phyloP scores from a whole-genome alignment of 257 asterid genomes.

The Eucommia ulmoides region DNA sequence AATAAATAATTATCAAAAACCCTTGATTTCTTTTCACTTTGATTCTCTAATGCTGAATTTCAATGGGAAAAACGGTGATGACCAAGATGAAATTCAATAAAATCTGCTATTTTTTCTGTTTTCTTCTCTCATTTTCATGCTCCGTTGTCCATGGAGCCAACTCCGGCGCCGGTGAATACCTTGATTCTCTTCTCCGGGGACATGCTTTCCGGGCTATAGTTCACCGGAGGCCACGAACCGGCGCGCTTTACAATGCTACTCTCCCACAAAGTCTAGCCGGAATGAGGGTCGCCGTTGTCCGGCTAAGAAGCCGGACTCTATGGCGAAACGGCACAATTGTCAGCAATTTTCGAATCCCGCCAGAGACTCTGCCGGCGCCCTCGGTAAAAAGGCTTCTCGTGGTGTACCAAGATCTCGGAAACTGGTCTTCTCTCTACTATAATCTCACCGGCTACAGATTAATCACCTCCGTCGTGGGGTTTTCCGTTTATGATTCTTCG shows the following conservation, averaged over 20 bases:
- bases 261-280: conserved; percentile 59
- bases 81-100: conserved; percentile 16
- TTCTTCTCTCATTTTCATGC: conserved; percentile 22
- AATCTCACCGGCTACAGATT: conserved; percentile 44
- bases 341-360: conserved; percentile 46
- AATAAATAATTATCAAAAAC: background rate
- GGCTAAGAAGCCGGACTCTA: conserved; percentile 57
- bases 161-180: conserved; percentile 21
- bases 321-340: conserved; percentile 59
- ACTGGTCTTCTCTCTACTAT: conserved; percentile 55
- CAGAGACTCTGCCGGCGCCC: conserved; percentile 50
- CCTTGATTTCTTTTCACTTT: background rate
- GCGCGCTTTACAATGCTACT: conserved; percentile 40
- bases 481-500: conserved; percentile 51
- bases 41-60: background rate
- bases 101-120: conserved; percentile 9
- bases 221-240: conserved; percentile 41
- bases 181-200: conserved; percentile 46
- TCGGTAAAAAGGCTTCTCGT: conserved; percentile 46
- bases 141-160: conserved; percentile 18
- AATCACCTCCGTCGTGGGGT: conserved; percentile 53
- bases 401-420: conserved; percentile 60
- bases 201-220: conserved; percentile 39
- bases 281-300: conserved; percentile 40
- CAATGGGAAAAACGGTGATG: background rate